Evolutionary conservation across 139 green algal genomes (phyloP), one percentile per base, ranked within the genome.

Genomic region (Trebouxia sp.): DNA sequence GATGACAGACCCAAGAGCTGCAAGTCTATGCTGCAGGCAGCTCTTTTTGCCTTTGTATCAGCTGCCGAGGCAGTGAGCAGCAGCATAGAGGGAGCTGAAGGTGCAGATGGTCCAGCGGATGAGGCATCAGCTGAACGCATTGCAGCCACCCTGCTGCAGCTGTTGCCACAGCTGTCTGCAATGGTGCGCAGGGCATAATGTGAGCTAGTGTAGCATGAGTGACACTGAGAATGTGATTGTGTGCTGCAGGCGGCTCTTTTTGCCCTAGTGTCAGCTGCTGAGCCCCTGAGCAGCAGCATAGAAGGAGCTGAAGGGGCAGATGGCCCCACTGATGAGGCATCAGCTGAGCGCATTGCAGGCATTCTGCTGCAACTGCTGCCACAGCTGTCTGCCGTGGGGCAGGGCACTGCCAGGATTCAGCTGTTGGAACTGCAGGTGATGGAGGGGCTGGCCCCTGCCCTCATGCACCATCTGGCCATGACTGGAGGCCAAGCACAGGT

Each of bases 311-410:
- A 72, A 35, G 62, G 62, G 11, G 62, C 32, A 15, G 62, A 72
- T 30, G 62, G 62, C 14, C 62, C 41, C 10, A 22, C 39, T 37
- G 69, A 77, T 38, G 42, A 51, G 26, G 28, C 69, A 77, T 11
- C 69, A 58, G 69, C 42, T 20, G 39, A 11, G 10, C 12, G n/a
- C 8, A 30, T 77, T n/a, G 69, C 69, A 26, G 7, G 37, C 17
- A 77, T 15, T 39, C 39, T 77, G 24, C 69, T 77, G 26, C 69
- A 77, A n/a, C 42, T 77, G 42, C n/a, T 77, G 42, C 26, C 39
- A 32, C 41, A 55, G 12, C 6, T 77, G 69, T 58, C 42, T 28
- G 26, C 41, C 7, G 24, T 58, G 39, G 8, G 8, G 10, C 42
- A 51, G 20, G 14, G 69, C 39, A 35, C 35, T 35, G 42, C 37